Base-by-base conservation (phyloP, 1,284 basidiomycete species). In the Erythrobasidium hasegawianum region DNA sequence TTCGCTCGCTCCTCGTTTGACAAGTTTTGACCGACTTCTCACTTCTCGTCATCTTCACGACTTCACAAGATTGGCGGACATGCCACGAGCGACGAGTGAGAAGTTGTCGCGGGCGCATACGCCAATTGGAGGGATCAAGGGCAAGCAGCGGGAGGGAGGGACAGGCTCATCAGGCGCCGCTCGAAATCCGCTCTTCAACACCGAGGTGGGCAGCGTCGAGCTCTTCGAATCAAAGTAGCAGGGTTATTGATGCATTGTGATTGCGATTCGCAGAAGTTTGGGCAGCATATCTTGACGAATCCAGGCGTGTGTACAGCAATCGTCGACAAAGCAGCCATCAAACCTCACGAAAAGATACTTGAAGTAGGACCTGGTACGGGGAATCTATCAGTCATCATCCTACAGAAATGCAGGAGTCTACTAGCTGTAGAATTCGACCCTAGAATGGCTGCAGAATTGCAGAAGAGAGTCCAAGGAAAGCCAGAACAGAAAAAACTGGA, bases 351-450 rank as follows among this genome's bases (percentile, higher is more conserved):
- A 77, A 88, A 89, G 75, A 94, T 97, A 18, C 85, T 99, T 57
- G 95, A 98, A 80, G 93, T 98, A 59, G 96, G 95, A 76, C 96
- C 96, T 11, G 96, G 96, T 80, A 98, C 96, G 1, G 96, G 96
- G 71, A 98, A 99, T 77, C 78, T 98, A 75, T 98, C 96, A 0
- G 87, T 97, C 16, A 83, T 89, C 73, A 98, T 99, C 70, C 80
- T 99, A 41, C 91, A 97, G 74, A 89, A 93, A 78, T 89, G 89
- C 69, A 94, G 95, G 76, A 87, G 89, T 80, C 87, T 90, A 29
- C 90, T 89, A 0, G 95, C 93, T 0, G 86, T 97, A 29, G 96
- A 99, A 43, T 50, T 97, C 91, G 96, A 98, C 77, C 96, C 96
- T 71, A 86, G 96, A 41, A 97, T 98, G 95, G 95, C 94, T 18